phyloP scores from a whole-genome alignment of 768 basidiomycete genomes.

The Cyclocybe cylindracea region DNA sequence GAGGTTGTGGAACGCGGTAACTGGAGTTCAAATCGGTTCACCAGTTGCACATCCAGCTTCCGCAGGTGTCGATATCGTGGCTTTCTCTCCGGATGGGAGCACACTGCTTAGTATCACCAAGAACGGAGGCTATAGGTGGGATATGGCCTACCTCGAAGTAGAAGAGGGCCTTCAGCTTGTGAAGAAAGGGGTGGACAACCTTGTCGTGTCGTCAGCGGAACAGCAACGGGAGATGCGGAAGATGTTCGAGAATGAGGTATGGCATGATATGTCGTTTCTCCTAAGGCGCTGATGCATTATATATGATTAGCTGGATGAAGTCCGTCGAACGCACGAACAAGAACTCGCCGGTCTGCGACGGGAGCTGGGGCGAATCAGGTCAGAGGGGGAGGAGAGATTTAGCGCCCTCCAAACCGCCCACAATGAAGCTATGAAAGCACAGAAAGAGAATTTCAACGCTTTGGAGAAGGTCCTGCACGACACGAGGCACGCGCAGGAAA shows the following conservation, averaged over 20 bases:
- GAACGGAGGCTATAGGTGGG: not conserved
- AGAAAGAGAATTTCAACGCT: not conserved
- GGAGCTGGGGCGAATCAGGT: not conserved
- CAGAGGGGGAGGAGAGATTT: not conserved
- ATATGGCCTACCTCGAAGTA: slow-evolving; percentile 7
- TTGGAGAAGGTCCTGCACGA: not conserved
- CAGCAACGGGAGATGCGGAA: not conserved
- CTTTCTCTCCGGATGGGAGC: slow-evolving; percentile 7
- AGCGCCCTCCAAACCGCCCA: not conserved
- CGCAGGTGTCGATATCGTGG: not conserved
- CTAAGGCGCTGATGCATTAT: not conserved
- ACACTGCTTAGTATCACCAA: slow-evolving; percentile 1
- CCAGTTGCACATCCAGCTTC: not conserved
- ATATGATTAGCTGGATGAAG: not conserved
- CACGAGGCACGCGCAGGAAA: not conserved
- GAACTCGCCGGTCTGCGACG: not conserved
- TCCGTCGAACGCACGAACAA: not conserved
- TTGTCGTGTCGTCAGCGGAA: not conserved
- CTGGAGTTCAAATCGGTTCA: slow-evolving; percentile 5
- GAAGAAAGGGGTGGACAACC: not conserved
- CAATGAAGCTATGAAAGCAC: not conserved
- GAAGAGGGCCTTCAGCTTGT: slow-evolving; percentile 9
- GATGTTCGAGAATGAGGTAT: not conserved
- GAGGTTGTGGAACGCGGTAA: slow-evolving; percentile 7
- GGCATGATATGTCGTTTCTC: not conserved